These are phyloP conservation scores for Diacronema lutheri DNA, from an alignment of 78 protist species.

Conservation along the genomic window DNA sequence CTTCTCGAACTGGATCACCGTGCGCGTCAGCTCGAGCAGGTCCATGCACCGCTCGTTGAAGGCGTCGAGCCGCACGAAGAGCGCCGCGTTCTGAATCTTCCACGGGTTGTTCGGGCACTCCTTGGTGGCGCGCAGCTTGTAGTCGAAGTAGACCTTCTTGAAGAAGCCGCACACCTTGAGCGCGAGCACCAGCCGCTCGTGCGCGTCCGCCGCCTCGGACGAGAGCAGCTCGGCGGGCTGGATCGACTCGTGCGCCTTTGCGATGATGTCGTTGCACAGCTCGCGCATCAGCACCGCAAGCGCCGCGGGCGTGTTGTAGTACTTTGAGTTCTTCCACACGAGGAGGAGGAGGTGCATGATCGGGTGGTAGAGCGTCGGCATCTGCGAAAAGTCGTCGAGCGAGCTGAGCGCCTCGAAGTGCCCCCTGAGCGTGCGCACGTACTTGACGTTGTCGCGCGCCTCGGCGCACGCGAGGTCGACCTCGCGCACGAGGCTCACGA, in stretches of 20 bases:
- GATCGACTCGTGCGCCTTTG: background rate
- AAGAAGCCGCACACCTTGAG: conserved; percentile 7
- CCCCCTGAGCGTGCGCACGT: conserved; percentile 34
- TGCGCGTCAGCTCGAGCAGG: conserved; percentile 46
- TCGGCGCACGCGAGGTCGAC: conserved; percentile 30
- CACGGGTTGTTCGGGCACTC: conserved; percentile 37
- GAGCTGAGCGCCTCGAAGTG: background rate
- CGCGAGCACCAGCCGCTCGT: background rate
- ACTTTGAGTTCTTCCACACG: conserved; percentile 20
- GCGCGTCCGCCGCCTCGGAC: background rate
- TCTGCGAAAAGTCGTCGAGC: background rate
- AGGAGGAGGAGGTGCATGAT: conserved; percentile 43
- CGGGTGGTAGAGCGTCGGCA: conserved; percentile 21
- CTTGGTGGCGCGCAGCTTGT: background rate
- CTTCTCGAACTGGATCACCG: conserved; percentile 34
- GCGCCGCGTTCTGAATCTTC: conserved; percentile 37
- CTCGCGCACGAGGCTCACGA: conserved; percentile 27
- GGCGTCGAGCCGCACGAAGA: conserved; percentile 53
- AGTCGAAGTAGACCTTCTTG: conserved; percentile 32
- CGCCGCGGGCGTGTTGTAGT: conserved; percentile 13
- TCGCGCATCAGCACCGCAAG: conserved; percentile 53
- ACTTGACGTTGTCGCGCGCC: conserved; percentile 41
- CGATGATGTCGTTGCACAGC: conserved; percentile 67
- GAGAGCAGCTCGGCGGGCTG: background rate
- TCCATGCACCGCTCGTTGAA: conserved; percentile 60